Evolutionary conservation across 2,329 filamentous ascomycete species (phyloP), one percentile per base, ranked within the genome.

Genomic region (Claviceps fusiformis): DNA sequence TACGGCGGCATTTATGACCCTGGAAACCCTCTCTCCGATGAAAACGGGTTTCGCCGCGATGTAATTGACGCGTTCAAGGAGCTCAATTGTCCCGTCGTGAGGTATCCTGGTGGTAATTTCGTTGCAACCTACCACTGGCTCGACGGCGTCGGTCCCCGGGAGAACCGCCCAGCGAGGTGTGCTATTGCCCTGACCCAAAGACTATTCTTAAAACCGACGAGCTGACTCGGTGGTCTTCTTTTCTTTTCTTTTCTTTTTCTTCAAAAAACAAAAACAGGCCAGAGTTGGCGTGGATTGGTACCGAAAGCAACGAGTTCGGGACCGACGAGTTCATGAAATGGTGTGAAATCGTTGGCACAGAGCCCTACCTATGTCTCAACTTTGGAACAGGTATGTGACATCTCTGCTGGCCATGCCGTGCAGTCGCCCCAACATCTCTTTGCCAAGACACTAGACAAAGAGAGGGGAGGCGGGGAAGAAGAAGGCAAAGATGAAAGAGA

Each of bases 101-200:
- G 48, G 35, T 50, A 50, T 7, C 48, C 48, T 1, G 48, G 48
- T 39, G 48, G 48, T 5, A 50, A 50, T 39, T 50, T 50, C 8
- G 48, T 50, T 35, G 48, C 48, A 39, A 50, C 48, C 35, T 50
- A 50, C 48, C 48, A 50, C 35, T 50, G 48, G 48, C 48, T 50
- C 35, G 48, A 50, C 9, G 48, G 48, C 2, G 48, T 50, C 19
- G 48, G 48, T 39, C 48, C 48, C 48, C 27, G n/a, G 11, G 48
- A 50, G 35, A 39, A 50, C 13, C 48, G 48, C 17, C 48, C 48
- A 2, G 48, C 39, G 19, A 50, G 48, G 48, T 50, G 19, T 33
- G 48, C 9, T 50, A 3, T 5, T 50, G 17, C 17, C 45, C 17
- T 45, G 43, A 45, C 19, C 8, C n/a, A 24, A 3, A 19, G 13